Evolutionary conservation across 2,329 filamentous ascomycete species (phyloP), one percentile per base, ranked within the genome.

Genomic region (Macrophomina tecta): DNA sequence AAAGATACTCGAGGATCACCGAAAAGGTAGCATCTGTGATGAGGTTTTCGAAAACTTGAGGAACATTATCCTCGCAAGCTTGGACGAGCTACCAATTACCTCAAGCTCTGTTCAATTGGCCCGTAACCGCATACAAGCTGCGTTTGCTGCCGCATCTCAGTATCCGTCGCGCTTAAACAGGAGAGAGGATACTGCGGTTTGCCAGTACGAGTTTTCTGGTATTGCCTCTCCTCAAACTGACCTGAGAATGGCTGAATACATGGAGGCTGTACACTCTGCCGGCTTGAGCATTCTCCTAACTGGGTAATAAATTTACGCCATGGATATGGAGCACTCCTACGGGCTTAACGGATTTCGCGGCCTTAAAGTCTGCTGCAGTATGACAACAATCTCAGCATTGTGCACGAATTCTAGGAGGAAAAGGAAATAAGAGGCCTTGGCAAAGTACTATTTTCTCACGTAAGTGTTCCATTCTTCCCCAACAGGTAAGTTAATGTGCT

Each of bases 41-140:
- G 48, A 51, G 23, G 48, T 23, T 12, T 51, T 51, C 14, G 18
- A 30, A 23, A 51, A 51, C 7, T 9, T 51, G 48, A 51, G 9
- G 23, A 14, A 12, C 11, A 51, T 51, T 30, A 51, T 51, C 30
- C 3, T 30, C 23, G 30, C 18, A 30, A 30, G 18, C n/a, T 12
- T 51, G 18, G 23, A 51, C 30, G 18, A 51, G 5, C 23, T 51
- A 30, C 48, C 48, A 9, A 30, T 14, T 51, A 11, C 48, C 11
- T 51, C 48, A 7, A 51, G 48, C 48, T 51, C 48, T 8, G 48
- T 51, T 30, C 48, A 51, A n/a, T 4, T 51, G 48, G 48, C 48
- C 11, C 48, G 18, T 4, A 1, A 9, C 6, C 48, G 48, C 18
- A 30, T 51, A 1, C 48, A 30, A 8, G 9, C 48, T 28, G 30